Conservation (phyloP, 306 rosid species). For the Erythrophleum fordii region DNA sequence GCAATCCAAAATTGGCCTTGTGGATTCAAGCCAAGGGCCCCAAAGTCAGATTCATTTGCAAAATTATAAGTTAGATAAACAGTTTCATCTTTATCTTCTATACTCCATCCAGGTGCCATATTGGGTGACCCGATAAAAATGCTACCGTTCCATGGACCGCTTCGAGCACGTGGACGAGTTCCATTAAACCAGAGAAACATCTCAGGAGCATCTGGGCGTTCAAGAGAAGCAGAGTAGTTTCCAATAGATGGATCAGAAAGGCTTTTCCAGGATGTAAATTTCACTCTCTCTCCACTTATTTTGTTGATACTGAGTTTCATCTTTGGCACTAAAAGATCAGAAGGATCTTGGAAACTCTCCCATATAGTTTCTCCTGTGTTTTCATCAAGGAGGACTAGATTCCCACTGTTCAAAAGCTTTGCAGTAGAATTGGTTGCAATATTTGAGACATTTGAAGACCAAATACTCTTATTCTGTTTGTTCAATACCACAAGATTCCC, state of each 20-base stretch:
- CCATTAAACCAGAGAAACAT: slow-evolving; percentile 27
- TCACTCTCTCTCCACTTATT: not conserved
- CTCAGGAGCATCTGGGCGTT: slow-evolving; percentile 16
- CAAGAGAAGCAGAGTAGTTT: not conserved
- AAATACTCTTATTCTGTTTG: slow-evolving; percentile 21
- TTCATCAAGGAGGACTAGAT: slow-evolving; percentile 15
- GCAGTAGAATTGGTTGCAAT: slow-evolving; percentile 20
- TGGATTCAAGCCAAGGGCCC: not conserved
- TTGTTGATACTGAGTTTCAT: not conserved
- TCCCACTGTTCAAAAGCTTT: slow-evolving; percentile 38
- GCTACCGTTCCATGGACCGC: slow-evolving; percentile 41
- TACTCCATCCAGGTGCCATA: not conserved
- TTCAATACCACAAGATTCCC: slow-evolving; percentile 17
- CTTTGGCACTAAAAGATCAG: not conserved
- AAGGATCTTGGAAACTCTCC: slow-evolving; percentile 38
- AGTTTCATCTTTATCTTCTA: not conserved
- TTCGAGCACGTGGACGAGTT: slow-evolving; percentile 13
- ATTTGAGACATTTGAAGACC: slow-evolving; percentile 38
- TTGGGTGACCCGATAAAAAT: slow-evolving; percentile 17
- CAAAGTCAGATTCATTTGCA: not conserved
- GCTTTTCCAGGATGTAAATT: not conserved
- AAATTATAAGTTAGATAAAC: not conserved
- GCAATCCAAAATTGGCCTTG: not conserved
- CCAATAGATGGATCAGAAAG: not conserved
- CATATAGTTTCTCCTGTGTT: not conserved